Evolutionary conservation across 768 basidiomycete species (phyloP), one percentile per base, ranked within the genome.

Genomic region (Russula sp.): DNA sequence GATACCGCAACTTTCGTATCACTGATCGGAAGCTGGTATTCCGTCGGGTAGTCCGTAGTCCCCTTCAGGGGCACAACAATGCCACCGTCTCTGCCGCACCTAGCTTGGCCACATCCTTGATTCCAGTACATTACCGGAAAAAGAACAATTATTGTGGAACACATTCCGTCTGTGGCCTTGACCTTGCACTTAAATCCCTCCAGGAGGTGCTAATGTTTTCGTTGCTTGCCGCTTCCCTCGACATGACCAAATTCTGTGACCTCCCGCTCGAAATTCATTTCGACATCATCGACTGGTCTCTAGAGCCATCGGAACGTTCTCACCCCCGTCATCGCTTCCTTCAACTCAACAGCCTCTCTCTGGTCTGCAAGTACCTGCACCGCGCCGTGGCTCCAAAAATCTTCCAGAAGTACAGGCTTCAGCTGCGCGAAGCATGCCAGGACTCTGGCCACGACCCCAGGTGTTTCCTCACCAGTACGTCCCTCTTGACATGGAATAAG

Each of bases 181-280:
- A 29, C 2, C 25, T 29, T 29, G 25, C 25, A 29, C 25, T 29
- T 29, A 29, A 29, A 29, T 3, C 25, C 25, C 25, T 29, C 25
- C 25, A n/a, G n/a, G 2, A 29, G 25, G 25, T 29, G 3, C 25
- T 29, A 29, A 29, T 29, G 25, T 29, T 29, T 3, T 29, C 25
- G 2, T 29, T 29, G 25, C 25, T 29, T 29, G 25, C 25, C 25
- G 25, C 25, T 3, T 29, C 25, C 25, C 25, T 2, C 29, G 3
- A 18, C 39, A 58, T 58, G 57, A 48, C 39, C n/a, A 58, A 42
- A 34, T 49, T 58, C 48, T 47, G 18, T 3, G 57, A 58, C 39
- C 39, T 50, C 45, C 57, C 48, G 1, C 48, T 42, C 39, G 48
- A 58, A 35, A 51, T 49, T 39, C 25, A 51, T 50, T 25, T 41